Evolutionary conservation across 495 filamentous ascomycete genomes (phyloP), one percentile per base, ranked within the genome.

Genomic region (Lasiosphaeris hirsuta): DNA sequence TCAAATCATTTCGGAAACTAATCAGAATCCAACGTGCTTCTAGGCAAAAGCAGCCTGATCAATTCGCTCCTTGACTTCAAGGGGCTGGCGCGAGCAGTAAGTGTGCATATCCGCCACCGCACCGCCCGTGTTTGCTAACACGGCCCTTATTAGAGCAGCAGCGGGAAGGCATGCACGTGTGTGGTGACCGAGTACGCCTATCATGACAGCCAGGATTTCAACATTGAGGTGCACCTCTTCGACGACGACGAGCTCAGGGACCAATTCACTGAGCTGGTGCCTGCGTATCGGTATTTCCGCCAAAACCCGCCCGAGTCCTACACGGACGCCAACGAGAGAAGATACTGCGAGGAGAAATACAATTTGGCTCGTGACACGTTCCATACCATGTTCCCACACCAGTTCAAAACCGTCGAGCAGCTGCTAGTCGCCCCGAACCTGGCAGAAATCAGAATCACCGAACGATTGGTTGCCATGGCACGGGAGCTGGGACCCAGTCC

Each of bases 101-200:
- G 71, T 11, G 13, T 14, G 5, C 13, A 37, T 7, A 33, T 45
- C 33, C 15, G 34, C 51, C 10, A n/a, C n/a, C 39, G 18, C 33
- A 46, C 23, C 46, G 3, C 13, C 33, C 15, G 8, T 7, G 10
- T 11, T 18, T 18, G 11, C 19, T 23, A n/a, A 43, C 41, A n/a
- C 14, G 4, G n/a, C 17, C n/a, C n/a, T n/a, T n/a, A 23, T 13
- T 35, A 75, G 71, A 73, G 69, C 61, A 68, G 63, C 53, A 62
- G 58, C 47, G 71, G 71, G 36, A 41, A 43, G 10, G 74, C 72
- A 0, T 77, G 74, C 54, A 77, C 74, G 8, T 74, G 72, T 43
- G 72, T 71, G 7, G 72, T 69, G 6, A 77, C 72, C 1, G 74
- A 77, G 41, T 77, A 70, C 49, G 62, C 66, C 40, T 66, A 66